phyloP scores from a whole-genome alignment of 1,139 yeast genomes.

The Kodamaea alishanica region DNA sequence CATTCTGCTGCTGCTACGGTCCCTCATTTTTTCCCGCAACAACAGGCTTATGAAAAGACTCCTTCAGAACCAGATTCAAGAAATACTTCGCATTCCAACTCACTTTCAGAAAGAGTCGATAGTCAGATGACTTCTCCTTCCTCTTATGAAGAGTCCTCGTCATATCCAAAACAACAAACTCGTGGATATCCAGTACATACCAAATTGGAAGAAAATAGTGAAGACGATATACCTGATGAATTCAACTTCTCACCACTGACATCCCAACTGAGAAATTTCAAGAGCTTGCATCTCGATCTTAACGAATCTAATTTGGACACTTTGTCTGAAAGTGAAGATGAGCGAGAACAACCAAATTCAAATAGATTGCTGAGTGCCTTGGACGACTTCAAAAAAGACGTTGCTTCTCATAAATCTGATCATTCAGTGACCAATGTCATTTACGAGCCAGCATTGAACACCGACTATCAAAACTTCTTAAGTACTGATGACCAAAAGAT shows the following conservation, averaged over 20 bases:
- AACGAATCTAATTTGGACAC: slow-evolving; percentile 8
- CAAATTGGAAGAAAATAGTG: neutral
- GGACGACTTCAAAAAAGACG: slow-evolving; percentile 29
- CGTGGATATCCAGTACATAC: neutral
- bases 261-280: slow-evolving; percentile 22
- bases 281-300: slow-evolving; percentile 31
- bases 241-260: slow-evolving; percentile 16
- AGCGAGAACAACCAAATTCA: slow-evolving; percentile 1
- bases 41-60: slow-evolving; percentile 3
- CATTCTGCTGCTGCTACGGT: neutral
- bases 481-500: slow-evolving; percentile 9
- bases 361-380: slow-evolving; percentile 29
- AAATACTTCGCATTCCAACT: neutral
- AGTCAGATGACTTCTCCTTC: slow-evolving; percentile 9
- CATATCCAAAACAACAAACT: neutral
- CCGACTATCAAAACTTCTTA: slow-evolving; percentile 33
- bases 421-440: slow-evolving; percentile 2
- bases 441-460: slow-evolving; percentile 14
- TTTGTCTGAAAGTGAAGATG: slow-evolving; percentile 9
- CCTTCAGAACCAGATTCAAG: slow-evolving; percentile 4
- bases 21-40: slow-evolving; percentile 7
- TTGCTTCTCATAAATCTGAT: slow-evolving; percentile 21
- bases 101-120: slow-evolving; percentile 5
- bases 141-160: slow-evolving; percentile 6
- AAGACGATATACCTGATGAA: slow-evolving; percentile 8